These are phyloP conservation scores for Adansonia grandidieri DNA, from an alignment of 441 rosid species.

Conservation along the genomic window DNA sequence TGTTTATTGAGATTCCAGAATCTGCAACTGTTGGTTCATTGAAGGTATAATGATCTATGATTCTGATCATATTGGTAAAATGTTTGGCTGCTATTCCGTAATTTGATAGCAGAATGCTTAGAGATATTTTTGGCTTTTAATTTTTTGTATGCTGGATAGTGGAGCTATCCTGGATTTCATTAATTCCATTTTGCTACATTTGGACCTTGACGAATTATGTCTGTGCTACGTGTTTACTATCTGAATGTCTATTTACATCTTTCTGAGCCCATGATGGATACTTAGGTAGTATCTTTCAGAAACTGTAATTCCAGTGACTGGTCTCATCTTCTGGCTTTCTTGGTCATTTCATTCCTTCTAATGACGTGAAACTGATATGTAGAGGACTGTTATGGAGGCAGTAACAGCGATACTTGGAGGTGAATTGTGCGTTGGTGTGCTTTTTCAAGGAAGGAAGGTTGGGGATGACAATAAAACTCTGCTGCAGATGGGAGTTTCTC, in stretches of 20 bases:
- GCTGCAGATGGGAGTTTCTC: slow-evolving; percentile 85
- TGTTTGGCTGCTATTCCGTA: slow-evolving; percentile 18
- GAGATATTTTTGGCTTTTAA: slow-evolving; percentile 10
- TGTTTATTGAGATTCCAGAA: slow-evolving; percentile 87
- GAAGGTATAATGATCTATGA: slow-evolving; percentile 58
- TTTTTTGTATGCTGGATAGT: background rate
- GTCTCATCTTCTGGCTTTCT: slow-evolving; percentile 10
- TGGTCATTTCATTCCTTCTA: slow-evolving; percentile 28
- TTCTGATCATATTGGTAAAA: slow-evolving; percentile 22
- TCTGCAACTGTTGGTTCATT: slow-evolving; percentile 90
- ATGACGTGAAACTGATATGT: slow-evolving; percentile 30
- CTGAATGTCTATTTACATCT: background rate
- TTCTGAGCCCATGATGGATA: background rate
- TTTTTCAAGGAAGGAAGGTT: slow-evolving; percentile 90
- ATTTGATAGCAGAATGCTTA: slow-evolving; percentile 19
- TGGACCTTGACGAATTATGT: slow-evolving; percentile 1
- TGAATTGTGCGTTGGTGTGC: slow-evolving; percentile 79
- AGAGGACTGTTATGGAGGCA: slow-evolving; percentile 97
- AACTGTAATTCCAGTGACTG: background rate
- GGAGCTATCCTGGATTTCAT: background rate
- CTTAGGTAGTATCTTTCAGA: background rate
- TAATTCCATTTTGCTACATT: background rate
- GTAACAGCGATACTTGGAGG: slow-evolving; percentile 78
- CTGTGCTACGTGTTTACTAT: background rate
- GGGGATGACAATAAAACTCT: slow-evolving; percentile 90